Base-by-base conservation (phyloP, 2,329 filamentous ascomycete genomes). In the Aspergillus alliaceus region DNA sequence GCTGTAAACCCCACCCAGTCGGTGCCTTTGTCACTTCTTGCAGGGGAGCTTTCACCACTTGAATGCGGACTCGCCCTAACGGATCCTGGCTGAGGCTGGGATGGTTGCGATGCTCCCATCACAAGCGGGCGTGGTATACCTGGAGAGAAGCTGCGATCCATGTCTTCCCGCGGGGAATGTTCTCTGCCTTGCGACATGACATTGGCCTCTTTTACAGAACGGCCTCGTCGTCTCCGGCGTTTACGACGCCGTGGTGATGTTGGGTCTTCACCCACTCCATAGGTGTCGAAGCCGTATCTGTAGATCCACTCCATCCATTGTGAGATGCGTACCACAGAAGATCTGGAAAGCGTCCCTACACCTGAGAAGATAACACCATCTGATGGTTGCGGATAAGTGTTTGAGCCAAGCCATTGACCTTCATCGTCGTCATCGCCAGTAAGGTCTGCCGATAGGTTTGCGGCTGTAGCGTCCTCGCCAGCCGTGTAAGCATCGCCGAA, bases 261-360 rank as follows among this genome's bases (percentile, higher is more conserved):
- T 14, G 91, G 90, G 63, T 91, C 92, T 34, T 96, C 89, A 53
- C 85, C 84, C 6, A 97, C 84, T 4, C 93, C 93, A 70, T 96
- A 98, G 2, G 93, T 87, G 67, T 90, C 83, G 52, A 90, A 86
- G 2, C 93, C 93, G 80, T 91, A 91, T 29, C 82, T 87, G 72
- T 95, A 96, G 2, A 97, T 82, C 67, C 90, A 89, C 72, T 96
- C 90, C 82, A 95, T 88, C 93, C 93, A 98, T 54, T 89, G 84
- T 1, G 89, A 88, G 25, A 97, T 71, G 65, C 89, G 86, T 48
- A 86, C 82, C 46, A 96, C 69, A 0, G 91, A 93, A 18, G 82
- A 82, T 53, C 86, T 82, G 12, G 89, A 88, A 44, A 98, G 72
- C 7, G 85, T 84, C 3, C 91, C 91, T 1, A 88, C 82, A 0